Base-by-base conservation (phyloP, 139 green algal genomes). In the Coccomyxa sp. region DNA sequence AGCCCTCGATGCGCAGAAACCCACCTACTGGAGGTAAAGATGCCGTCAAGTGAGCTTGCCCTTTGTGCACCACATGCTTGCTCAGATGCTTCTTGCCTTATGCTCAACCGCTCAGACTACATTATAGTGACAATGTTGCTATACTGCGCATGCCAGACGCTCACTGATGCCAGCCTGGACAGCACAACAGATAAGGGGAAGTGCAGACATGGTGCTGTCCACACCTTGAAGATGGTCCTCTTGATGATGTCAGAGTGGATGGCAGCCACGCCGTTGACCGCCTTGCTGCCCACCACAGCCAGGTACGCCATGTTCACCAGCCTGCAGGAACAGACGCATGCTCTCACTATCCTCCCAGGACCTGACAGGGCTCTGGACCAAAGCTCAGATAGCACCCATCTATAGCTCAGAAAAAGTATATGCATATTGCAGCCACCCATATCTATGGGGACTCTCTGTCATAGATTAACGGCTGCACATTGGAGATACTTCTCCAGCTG, bases 171-270 rank as follows among this genome's bases (percentile, higher is more conserved):
- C 50, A 64, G 50, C 50, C 22, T 7, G 5, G 50, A 64, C 18
- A 64, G 27, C 18, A 31, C 18, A 22, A 64, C 18, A 22, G 18
- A 64, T 18, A 18, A 64, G 50, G 50, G 50, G 18, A 31, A 31
- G 50, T 64, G 50, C 50, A 18, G 50, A 7, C 50, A 64, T 6
- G 1, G 22, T 71, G 58, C 58, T 72, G 64, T 72, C 24, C 40
- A 10, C 39, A 77, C 79, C 83, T 91, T 91, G 89, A 97, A 97
- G 75, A 96, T 88, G 73, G 93, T 89, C n/a, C 91, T 80, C 87
- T 97, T 97, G 83, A 99, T 95, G 82, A 99, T 97, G 75, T 98
- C 92, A 7, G 84, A 92, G 91, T 99, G 95, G 83, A 99, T 97
- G 72, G 88, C 91, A 2, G 95, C 95, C 55, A 99, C 96, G 24